Evolutionary conservation across 257 asterid genomes (phyloP).

Genomic region (Ligustrum vulgare): DNA sequence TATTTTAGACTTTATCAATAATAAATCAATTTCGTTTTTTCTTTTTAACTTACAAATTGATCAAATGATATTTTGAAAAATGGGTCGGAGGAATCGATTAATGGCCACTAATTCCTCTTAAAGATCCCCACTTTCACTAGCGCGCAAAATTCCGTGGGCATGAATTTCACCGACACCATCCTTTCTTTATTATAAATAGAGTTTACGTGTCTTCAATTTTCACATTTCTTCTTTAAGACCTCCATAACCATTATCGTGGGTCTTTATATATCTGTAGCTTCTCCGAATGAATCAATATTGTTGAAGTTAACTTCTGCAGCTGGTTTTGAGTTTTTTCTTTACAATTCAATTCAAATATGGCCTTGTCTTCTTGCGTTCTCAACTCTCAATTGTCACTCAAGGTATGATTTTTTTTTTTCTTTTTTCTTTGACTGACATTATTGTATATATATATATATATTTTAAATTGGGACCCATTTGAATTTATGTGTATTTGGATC

Average conservation of each 20-base stretch:
- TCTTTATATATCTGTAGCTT: slow-evolving; percentile 7
- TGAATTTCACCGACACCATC: not conserved
- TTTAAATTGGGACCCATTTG: not conserved
- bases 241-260: slow-evolving; percentile 5
- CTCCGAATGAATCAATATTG: slow-evolving; percentile 18
- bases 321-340: slow-evolving; percentile 1
- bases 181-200: slow-evolving; percentile 20
- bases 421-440: not conserved
- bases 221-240: not conserved
- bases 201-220: slow-evolving; percentile 33
- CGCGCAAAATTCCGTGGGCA: slow-evolving; percentile 24
- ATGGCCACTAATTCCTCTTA: no score
- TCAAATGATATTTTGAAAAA: no score
- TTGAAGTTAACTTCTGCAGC: slow-evolving; percentile 8
- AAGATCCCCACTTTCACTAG: no score
- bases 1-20: no score
- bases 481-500: not conserved
- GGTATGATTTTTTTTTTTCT: slow-evolving; percentile 40
- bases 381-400: slow-evolving; percentile 43
- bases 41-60: no score
- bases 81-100: no score
- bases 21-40: no score
- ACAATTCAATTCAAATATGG: slow-evolving; percentile 35
- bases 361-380: slow-evolving; percentile 47
- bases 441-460: not conserved